These are phyloP conservation scores for Lentinus tigrinus DNA, from an alignment of 768 basidiomycete species.

Conservation along the genomic window DNA sequence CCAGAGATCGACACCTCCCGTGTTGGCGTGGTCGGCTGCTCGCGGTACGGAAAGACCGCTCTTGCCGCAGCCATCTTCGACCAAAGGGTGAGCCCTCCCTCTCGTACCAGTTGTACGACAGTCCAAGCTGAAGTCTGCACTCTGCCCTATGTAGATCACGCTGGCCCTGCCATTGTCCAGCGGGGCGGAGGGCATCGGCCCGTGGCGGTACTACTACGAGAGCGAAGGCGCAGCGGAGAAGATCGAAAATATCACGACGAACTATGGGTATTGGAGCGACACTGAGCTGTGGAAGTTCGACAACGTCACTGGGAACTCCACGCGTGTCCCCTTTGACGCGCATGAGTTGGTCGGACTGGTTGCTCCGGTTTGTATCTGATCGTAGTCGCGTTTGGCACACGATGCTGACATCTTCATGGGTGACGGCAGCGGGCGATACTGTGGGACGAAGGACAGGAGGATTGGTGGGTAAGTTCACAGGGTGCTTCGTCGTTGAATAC, in stretches of 20 bases:
- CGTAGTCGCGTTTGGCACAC: neutral
- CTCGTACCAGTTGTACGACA: neutral
- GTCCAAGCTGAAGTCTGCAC: neutral
- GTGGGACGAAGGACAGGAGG: slow-evolving; percentile 11
- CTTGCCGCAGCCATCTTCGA: slow-evolving; percentile 10
- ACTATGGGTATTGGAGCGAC: slow-evolving; percentile 6
- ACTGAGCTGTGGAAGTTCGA: slow-evolving; percentile 2
- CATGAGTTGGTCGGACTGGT: slow-evolving; percentile 5
- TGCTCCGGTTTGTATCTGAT: slow-evolving; percentile 1
- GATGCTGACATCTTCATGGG: too few species aligned
- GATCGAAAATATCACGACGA: slow-evolving; percentile 4
- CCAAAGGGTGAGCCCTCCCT: neutral
- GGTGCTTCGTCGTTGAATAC: neutral
- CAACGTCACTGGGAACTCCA: slow-evolving; percentile 9
- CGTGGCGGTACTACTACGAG: slow-evolving; percentile 12
- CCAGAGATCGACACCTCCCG: slow-evolving; percentile 2
- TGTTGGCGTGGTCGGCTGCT: slow-evolving; percentile 6
- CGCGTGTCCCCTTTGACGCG: slow-evolving; percentile 7
- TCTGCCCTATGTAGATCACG: neutral
- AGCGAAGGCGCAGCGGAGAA: slow-evolving; percentile 11
- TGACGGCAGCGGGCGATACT: slow-evolving; percentile 9
- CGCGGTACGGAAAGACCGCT: slow-evolving; percentile 7
- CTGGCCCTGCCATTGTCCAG: slow-evolving; percentile 5
- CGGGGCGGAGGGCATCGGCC: slow-evolving; percentile 8
- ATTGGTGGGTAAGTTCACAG: slow-evolving; percentile 5